Conservation (phyloP, 176 grass and related monocot genomes). For the Poa annua region DNA sequence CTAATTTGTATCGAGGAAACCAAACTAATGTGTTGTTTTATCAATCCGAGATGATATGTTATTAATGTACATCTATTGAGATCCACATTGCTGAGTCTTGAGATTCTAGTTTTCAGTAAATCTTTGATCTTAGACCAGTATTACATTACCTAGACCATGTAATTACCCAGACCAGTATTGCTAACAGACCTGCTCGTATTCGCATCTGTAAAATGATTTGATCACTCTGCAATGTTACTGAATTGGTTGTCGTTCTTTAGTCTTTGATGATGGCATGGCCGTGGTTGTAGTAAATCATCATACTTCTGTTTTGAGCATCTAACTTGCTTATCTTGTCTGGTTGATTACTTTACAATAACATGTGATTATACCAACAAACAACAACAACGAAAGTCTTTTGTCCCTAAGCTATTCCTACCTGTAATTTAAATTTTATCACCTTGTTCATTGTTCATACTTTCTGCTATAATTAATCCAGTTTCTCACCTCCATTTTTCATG, state of each 20-base stretch:
- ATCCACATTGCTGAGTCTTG: not conserved
- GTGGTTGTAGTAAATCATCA: not conserved
- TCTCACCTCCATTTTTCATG: not conserved
- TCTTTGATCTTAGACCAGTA: not conserved
- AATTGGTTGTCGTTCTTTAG: not conserved
- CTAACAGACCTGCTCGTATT: not conserved
- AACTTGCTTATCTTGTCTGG: not conserved
- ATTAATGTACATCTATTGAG: not conserved
- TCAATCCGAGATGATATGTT: not conserved
- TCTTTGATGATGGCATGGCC: too few relatives aligned
- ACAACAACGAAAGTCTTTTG: too few relatives aligned
- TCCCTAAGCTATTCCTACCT: too few relatives aligned
- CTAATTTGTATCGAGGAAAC: not conserved
- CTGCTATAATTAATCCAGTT: not conserved
- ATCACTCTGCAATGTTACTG: not conserved
- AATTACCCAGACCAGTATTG: not conserved
- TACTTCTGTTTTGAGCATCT: not conserved
- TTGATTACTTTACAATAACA: not conserved
- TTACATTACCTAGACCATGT: not conserved
- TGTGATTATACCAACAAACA: too few relatives aligned
- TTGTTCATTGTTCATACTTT: not conserved
- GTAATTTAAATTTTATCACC: not conserved
- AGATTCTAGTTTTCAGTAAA: not conserved
- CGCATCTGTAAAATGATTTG: not conserved
- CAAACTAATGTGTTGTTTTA: not conserved